A percentile compares a stretch with the other conserved stretches of the same genome.
phyloP scores from a whole-genome alignment of 2,329 filamentous ascomycete genomes.

The Fusarium nanum region DNA sequence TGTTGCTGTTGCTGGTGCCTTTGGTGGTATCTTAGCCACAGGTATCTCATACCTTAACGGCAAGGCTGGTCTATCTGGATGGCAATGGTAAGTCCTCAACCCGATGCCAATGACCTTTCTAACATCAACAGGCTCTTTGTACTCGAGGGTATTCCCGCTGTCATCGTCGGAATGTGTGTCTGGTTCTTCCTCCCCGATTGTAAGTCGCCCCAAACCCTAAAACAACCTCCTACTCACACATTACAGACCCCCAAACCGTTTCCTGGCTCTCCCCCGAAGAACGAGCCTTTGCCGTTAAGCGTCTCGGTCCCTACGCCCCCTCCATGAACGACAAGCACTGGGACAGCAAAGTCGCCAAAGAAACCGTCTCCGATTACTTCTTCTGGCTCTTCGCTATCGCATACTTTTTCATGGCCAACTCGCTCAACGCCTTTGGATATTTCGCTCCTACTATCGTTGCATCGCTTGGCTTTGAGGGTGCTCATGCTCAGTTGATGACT shows the following conservation, averaged over 20 bases:
- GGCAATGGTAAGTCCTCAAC: constrained; percentile 55
- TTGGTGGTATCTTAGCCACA: constrained; percentile 68
- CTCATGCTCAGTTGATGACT: constrained; percentile 52
- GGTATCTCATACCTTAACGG: constrained; percentile 61
- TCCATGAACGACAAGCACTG: constrained; percentile 52
- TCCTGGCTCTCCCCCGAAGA: constrained; percentile 50
- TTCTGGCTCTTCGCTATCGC: constrained; percentile 51
- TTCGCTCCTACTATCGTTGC: constrained; percentile 53
- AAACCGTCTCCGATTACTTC: constrained; percentile 49
- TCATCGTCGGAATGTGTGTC: constrained; percentile 49
- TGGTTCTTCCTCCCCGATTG: constrained; percentile 51
- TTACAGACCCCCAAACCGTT: constrained; percentile 49
- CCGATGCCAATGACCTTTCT: rapidly evolving
- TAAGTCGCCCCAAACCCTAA: too few relatives aligned
- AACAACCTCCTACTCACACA: neutral
- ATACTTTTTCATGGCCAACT: constrained; percentile 51
- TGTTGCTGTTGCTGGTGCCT: constrained; percentile 68
- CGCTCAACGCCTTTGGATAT: constrained; percentile 52
- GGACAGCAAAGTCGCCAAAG: constrained; percentile 48
- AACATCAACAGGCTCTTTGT: constrained; percentile 67
- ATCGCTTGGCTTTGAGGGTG: constrained; percentile 50
- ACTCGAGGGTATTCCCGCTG: constrained; percentile 55
- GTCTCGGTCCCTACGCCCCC: constrained; percentile 50
- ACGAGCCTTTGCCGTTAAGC: constrained; percentile 51
- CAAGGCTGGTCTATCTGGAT: constrained; percentile 61